Percentiles rank a stretch among this genome's conserved stretches.
phyloP scores from a whole-genome alignment of 164 flowering plant species.

The Vitis rotundifolia region DNA sequence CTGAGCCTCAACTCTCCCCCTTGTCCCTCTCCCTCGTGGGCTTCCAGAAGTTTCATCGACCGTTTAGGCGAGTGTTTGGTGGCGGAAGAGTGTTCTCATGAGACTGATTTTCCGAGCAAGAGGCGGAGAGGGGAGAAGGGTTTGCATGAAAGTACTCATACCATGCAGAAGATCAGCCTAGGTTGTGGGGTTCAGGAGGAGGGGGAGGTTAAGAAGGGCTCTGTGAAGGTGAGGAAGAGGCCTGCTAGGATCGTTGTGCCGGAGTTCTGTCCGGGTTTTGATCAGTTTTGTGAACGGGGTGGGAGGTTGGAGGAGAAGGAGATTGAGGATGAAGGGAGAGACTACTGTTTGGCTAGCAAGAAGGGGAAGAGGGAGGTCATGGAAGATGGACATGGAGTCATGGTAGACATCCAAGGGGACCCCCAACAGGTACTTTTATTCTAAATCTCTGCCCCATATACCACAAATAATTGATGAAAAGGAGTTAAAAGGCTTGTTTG shows the following conservation, averaged over 20 bases:
- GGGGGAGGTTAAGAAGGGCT: not conserved
- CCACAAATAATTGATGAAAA: no score
- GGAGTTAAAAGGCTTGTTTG: no score
- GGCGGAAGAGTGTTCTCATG: not conserved
- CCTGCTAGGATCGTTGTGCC: conserved; percentile 35
- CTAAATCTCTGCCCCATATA: not conserved
- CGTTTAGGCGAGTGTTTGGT: not conserved
- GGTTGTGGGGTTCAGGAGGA: no score
- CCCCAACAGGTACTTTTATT: conserved; percentile 36
- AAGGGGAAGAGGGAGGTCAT: conserved; percentile 44
- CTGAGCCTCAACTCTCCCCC: conserved; percentile 12
- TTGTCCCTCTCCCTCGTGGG: conserved; percentile 5
- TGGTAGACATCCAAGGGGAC: conserved; percentile 32
- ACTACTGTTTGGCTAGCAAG: conserved; percentile 35
- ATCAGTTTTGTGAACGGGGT: conserved; percentile 7
- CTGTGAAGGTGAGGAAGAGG: conserved; percentile 23
- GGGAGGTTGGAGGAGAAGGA: conserved; percentile 15
- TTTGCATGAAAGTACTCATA: not conserved
- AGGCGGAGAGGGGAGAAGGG: not conserved
- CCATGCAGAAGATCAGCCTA: conserved; percentile 1
- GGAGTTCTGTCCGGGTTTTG: not conserved
- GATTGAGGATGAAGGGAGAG: conserved; percentile 31
- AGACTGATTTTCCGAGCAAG: not conserved
- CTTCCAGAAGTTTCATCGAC: no score
- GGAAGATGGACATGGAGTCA: conserved; percentile 42